These are phyloP conservation scores for Casaregolazyma lundiana DNA, from an alignment of 1,139 yeast genomes.

Conservation along the genomic window DNA sequence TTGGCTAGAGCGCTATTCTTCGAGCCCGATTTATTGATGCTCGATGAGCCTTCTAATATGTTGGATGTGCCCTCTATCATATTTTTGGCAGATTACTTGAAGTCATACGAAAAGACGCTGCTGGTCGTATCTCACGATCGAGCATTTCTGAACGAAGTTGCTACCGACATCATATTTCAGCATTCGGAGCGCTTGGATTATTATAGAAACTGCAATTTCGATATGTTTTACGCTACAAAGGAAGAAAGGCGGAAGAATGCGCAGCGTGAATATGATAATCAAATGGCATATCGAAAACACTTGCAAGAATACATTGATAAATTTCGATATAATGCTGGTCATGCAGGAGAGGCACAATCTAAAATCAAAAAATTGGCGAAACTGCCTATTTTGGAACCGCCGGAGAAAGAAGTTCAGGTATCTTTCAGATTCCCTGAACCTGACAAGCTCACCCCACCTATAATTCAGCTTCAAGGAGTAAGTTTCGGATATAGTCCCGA, in stretches of 20 bases:
- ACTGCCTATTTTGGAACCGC: slow-evolving; percentile 86
- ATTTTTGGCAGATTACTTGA: slow-evolving; percentile 81
- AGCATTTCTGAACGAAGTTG: slow-evolving; percentile 93
- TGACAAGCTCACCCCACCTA: slow-evolving; percentile 88
- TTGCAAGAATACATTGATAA: slow-evolving; percentile 92
- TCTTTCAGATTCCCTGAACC: slow-evolving; percentile 95
- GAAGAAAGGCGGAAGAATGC: slow-evolving; percentile 95
- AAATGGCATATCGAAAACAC: slow-evolving; percentile 93
- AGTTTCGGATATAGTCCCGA: slow-evolving; percentile 75
- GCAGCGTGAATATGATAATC: slow-evolving; percentile 91
- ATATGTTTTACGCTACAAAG: slow-evolving; percentile 84
- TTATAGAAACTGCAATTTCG: slow-evolving; percentile 92
- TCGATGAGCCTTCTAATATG: slow-evolving; percentile 99
- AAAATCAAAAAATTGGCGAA: slow-evolving; percentile 95
- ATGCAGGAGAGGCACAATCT: slow-evolving; percentile 95
- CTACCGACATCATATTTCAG: slow-evolving; percentile 95
- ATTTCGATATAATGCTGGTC: slow-evolving; percentile 95
- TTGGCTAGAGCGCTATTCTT: slow-evolving; percentile 96
- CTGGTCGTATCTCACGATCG: slow-evolving; percentile 97
- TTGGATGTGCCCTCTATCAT: slow-evolving; percentile 99
- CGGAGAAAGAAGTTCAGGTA: slow-evolving; percentile 83
- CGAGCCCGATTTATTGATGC: slow-evolving; percentile 84
- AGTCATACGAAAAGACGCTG: slow-evolving; percentile 85
- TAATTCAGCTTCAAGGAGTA: slow-evolving; percentile 81
- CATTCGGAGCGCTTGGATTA: slow-evolving; percentile 95